Conservation (phyloP, 228 moss, liverwort and hornwort genomes). For the Sphagnum fallax region DNA sequence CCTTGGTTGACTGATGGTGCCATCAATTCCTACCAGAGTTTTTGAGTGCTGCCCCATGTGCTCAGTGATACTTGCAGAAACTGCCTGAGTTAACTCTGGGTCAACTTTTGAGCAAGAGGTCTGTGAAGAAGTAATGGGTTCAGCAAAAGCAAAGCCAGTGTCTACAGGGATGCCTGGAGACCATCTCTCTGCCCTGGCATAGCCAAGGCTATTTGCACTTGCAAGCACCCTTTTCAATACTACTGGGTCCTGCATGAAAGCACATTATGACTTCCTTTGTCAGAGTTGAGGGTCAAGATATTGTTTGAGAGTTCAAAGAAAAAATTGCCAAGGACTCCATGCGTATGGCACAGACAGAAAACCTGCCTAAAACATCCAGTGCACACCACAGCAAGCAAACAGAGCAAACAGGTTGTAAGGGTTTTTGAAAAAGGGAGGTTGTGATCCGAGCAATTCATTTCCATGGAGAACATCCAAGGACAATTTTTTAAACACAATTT, state of each 20-base stretch:
- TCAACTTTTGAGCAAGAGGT: neutral
- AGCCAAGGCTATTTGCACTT: conserved; percentile 82
- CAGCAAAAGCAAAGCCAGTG: conserved; percentile 24
- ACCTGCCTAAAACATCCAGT: too few relatives aligned
- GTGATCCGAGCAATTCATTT: too few relatives aligned
- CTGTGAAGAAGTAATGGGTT: conserved; percentile 3
- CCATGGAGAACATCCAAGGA: too few relatives aligned
- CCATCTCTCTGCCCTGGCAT: conserved; percentile 89
- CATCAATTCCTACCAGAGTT: conserved; percentile 59
- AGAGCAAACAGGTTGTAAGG: neutral
- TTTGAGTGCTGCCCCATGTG: conserved; percentile 14
- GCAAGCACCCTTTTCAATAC: conserved; percentile 51
- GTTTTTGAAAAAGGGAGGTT: neutral
- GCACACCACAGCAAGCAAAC: too few relatives aligned
- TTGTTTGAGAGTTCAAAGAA: too few relatives aligned
- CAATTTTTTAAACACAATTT: too few relatives aligned
- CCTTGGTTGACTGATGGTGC: conserved; percentile 33
- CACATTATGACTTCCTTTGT: neutral
- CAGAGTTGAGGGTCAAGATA: too few relatives aligned
- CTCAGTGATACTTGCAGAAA: neutral
- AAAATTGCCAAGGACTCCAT: too few relatives aligned
- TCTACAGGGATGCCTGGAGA: conserved; percentile 59
- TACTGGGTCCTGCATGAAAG: conserved; percentile 48
- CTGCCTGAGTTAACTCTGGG: neutral
- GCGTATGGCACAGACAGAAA: too few relatives aligned